Evolutionary conservation across 2,329 filamentous ascomycete species (phyloP).

Genomic region (Thyridium curvatum): DNA sequence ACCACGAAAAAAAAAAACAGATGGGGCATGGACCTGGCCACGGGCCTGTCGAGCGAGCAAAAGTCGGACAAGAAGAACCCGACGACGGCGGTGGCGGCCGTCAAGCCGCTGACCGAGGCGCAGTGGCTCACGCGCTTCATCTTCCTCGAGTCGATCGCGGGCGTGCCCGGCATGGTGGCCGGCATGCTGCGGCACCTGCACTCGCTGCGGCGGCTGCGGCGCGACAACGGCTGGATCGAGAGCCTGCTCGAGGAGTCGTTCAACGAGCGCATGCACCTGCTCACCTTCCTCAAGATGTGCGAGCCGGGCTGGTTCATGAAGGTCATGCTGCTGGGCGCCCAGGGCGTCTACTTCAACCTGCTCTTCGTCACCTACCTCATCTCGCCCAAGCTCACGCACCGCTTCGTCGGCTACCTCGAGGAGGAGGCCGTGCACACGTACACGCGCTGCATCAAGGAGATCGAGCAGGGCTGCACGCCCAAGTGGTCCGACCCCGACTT

Average conservation of each 20-base stretch:
- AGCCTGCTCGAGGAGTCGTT: slow-evolving; percentile 84
- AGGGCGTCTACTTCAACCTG: slow-evolving; percentile 94
- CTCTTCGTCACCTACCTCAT: slow-evolving; percentile 86
- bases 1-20: slow-evolving; percentile 42
- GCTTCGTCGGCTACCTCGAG: slow-evolving; percentile 95
- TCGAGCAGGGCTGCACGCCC: slow-evolving; percentile 78
- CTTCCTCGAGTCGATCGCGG: slow-evolving; percentile 91
- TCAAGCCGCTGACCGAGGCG: slow-evolving; percentile 66
- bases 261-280: slow-evolving; percentile 88
- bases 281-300: slow-evolving; percentile 78
- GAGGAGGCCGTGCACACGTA: slow-evolving; percentile 97
- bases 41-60: slow-evolving; percentile 68
- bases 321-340: slow-evolving; percentile 81
- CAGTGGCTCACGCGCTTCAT: slow-evolving; percentile 89
- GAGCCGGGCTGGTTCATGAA: slow-evolving; percentile 81
- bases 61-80: slow-evolving; percentile 53
- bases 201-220: slow-evolving; percentile 76
- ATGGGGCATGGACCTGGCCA: slow-evolving; percentile 75
- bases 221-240: slow-evolving; percentile 97
- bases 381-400: slow-evolving; percentile 81
- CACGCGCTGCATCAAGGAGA: slow-evolving; percentile 78
- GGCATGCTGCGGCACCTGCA: slow-evolving; percentile 89
- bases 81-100: slow-evolving; percentile 44
- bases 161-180: slow-evolving; percentile 93
- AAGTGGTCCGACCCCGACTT: slow-evolving; percentile 69